Evolutionary conservation across 129 eudicot species (phyloP), one percentile per base, ranked within the genome.

Genomic region (Chrysanthemum makinoi): DNA sequence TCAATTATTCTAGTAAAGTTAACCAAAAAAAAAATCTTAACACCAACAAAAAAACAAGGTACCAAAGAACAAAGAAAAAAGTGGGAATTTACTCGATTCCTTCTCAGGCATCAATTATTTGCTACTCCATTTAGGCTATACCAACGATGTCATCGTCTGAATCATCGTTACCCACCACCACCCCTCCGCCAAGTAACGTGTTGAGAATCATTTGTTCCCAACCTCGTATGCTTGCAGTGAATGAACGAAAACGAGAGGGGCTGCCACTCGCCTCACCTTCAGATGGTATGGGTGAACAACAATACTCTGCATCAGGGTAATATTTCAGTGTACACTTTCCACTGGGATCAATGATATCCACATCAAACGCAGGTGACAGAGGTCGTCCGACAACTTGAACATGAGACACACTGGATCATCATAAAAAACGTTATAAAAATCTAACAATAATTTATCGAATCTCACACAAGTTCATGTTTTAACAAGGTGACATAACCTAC

Each of bases 301-400:
- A 64, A 62, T 50, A 50, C 35, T 64, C 65, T 3, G 80, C 80
- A 49, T 79, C 71, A 0, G 86, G 83, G 44, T 74, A 66, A 80
- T 82, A 79, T 66, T 79, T 85, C 22, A 89, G 78, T 6, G 46
- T 65, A 72, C 85, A 86, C 56, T 54, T 82, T 39, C 96, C 94
- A 6, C 68, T 74, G 11, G 75, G 74, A 51, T 86, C 92, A 16
- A 83, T 78, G 17, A 85, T 58, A 68, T 87, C 84, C 3, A 87
- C 79, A 43, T 82, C 96, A 72, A 89, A 89, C 68, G 84, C 72
- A 12, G 94, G 85, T 14, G 83, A 83, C 2, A 89, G 83, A 9
- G 86, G 80, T 11, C 94, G 80, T 18, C 96, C 96, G 59, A 87
- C 82, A 47, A 77, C 96, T 79, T 87, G 82, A 69, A 87, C 96